Evolutionary conservation across 441 rosid species (phyloP), one percentile per base, ranked within the genome.

Genomic region (Brassica balearica): DNA sequence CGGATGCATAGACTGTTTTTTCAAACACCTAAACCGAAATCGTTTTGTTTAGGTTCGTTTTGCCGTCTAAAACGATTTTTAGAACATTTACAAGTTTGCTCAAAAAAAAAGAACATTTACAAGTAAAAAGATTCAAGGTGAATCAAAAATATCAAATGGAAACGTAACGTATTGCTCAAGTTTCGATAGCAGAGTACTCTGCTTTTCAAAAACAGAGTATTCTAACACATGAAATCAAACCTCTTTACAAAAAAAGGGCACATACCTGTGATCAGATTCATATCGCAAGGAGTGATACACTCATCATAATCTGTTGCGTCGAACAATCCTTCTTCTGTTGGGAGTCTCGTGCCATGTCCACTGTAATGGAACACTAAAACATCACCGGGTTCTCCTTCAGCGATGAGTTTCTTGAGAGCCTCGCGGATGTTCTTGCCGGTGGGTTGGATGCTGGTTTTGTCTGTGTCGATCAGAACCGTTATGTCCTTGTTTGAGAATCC

Each of bases 251-350:
- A 4, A 4, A 6, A 58, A 0, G 1, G 17, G 46, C 15, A 8
- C 74, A 23, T 78, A 92, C 94, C 97, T 60, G 84, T 88, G 15
- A 94, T 91, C 46, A 94, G 91, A 84, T 94, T 90, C 97, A 94
- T 92, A 74, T 94, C 98, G 77, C 86, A 91, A 38, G 98, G 97
- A 32, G 92, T 97, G 77, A 92, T 90, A 81, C 98, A 94, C 77
- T 94, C 97, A 63, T 92, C 98, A 79, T 79, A 94, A 29, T 92
- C 90, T 29, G 98, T 94, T 60, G 89, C 90, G 76, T 92, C 98
- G 36, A 86, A 87, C 69, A 87, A 88, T 9, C 90, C 95, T 4
- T 88, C 77, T 86, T 85, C 90, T 17, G 96, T 89, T 0, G 96
- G 96, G 8, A 90, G 80, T 77, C 98, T 89, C 6, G 97, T 91